Conservation (phyloP, 1,284 basidiomycete genomes). For the Cystobasidiaceae sp. region DNA sequence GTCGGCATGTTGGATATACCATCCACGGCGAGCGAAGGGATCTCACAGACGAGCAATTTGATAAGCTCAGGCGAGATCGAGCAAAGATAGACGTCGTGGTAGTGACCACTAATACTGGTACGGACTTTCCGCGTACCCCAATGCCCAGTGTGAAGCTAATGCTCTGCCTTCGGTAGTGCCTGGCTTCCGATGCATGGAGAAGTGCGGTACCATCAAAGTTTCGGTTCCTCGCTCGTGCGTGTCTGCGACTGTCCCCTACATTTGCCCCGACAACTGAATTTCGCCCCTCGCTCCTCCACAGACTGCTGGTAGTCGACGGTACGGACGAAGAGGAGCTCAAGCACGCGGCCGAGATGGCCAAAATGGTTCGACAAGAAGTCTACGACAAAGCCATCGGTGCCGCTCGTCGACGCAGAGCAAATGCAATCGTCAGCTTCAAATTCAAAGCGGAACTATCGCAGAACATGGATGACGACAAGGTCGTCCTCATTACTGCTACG, state of each 20-base stretch:
- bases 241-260: not conserved
- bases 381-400: conserved; percentile 8
- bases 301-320: conserved; percentile 4
- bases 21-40: not conserved
- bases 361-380: conserved; percentile 29
- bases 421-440: conserved; percentile 18
- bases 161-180: not conserved
- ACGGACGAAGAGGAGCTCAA: conserved; percentile 2
- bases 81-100: conserved; percentile 13
- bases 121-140: not conserved
- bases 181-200: conserved; percentile 8
- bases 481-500: conserved; percentile 5
- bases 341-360: not conserved
- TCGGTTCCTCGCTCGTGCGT: conserved; percentile 16
- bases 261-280: not conserved
- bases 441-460: conserved; percentile 4
- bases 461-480: conserved; percentile 9
- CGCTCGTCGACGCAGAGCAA: conserved; percentile 13
- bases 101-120: conserved; percentile 8
- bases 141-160: not conserved
- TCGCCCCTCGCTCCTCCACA: not conserved
- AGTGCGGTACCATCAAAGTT: conserved; percentile 3
- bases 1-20: not conserved
- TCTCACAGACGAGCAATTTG: not conserved
- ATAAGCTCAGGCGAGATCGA: not conserved